Evolutionary conservation across 2,329 filamentous ascomycete genomes (phyloP).

Genomic region (Rutstroemia sp.): DNA sequence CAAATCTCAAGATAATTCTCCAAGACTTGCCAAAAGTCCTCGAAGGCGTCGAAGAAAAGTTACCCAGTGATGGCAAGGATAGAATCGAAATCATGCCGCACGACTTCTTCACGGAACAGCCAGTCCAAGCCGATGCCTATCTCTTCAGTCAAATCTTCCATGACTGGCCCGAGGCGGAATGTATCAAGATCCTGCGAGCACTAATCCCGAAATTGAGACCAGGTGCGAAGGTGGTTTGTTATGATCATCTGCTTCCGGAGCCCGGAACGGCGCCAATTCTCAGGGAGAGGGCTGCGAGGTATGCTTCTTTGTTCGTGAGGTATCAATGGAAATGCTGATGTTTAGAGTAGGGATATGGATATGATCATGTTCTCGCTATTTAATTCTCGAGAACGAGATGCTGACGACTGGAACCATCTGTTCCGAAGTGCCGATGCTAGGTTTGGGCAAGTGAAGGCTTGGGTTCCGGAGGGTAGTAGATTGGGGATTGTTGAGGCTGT

Average conservation of each 20-base stretch:
- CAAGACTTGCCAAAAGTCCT: slow-evolving; percentile 10
- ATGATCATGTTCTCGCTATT: neutral
- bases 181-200: neutral
- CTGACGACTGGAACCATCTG: neutral
- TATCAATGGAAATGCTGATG: neutral
- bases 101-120: neutral
- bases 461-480: neutral
- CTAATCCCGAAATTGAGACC: neutral
- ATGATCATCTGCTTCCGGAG: neutral
- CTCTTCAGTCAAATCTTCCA: neutral
- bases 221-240: neutral
- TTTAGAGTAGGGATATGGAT: neutral
- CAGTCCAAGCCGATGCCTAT: neutral
- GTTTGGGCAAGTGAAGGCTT: neutral
- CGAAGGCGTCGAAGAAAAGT: slow-evolving; percentile 26
- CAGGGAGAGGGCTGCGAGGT: neutral
- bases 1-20: slow-evolving; percentile 21
- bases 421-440: neutral
- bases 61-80: slow-evolving; percentile 28
- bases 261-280: neutral
- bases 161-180: neutral
- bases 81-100: neutral
- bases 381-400: neutral
- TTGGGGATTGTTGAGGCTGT: neutral
- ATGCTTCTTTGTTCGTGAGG: neutral